Conservation (phyloP, 129 eudicot species). For the Escallonia herrerae region DNA sequence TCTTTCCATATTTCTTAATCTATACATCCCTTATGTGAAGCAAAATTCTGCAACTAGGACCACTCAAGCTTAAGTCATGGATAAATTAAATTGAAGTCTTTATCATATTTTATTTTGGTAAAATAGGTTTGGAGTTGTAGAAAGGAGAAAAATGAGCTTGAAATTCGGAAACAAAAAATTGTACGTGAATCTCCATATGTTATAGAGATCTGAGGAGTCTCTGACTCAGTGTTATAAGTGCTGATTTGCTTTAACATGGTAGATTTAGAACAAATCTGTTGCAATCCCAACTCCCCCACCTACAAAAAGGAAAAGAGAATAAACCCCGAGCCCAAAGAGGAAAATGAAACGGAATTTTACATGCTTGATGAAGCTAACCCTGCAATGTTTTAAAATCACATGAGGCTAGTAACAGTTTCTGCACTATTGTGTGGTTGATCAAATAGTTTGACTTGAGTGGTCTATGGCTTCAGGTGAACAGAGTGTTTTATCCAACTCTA, state of each 20-base stretch:
- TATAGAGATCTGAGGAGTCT: too few relatives aligned
- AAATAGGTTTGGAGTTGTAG: neutral
- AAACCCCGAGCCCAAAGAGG: too few relatives aligned
- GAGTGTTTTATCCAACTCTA: conserved; percentile 19
- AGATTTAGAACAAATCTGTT: too few relatives aligned
- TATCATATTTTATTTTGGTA: too few relatives aligned
- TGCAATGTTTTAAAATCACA: neutral
- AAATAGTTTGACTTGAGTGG: conserved; percentile 16
- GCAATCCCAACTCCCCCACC: too few relatives aligned
- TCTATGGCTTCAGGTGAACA: conserved; percentile 39
- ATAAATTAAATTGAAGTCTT: neutral
- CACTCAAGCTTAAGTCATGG: neutral
- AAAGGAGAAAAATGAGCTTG: neutral
- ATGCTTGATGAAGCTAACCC: too few relatives aligned
- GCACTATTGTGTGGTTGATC: conserved; percentile 5
- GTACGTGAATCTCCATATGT: neutral
- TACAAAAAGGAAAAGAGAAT: too few relatives aligned
- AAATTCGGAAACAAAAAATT: neutral
- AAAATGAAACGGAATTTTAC: too few relatives aligned
- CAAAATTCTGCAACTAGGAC: neutral
- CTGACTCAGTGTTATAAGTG: too few relatives aligned
- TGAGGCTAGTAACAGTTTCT: neutral
- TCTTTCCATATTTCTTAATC: conserved; percentile 9
- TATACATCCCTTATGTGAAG: neutral
- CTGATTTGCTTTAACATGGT: too few relatives aligned